Base-by-base conservation (phyloP, 2,329 filamentous ascomycete genomes). In the Chalaropsis ovoidea region DNA sequence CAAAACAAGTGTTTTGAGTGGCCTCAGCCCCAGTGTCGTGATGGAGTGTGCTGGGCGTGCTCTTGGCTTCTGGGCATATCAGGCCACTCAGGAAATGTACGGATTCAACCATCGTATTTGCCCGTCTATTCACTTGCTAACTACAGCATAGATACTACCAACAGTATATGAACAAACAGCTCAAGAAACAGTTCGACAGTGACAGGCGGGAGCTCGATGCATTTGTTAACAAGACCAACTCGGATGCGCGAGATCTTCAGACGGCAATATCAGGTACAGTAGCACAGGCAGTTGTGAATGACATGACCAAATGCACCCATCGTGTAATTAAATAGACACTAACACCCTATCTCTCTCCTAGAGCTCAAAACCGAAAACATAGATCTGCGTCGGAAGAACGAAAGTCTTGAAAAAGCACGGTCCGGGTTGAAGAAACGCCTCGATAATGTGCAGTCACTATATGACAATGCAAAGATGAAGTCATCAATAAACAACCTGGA, bases 1-100 rank as follows among this genome's bases (percentile, higher is more conserved):
- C 78, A 95, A 95, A 75, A 90, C 89, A 0, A 92, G 86, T 68
- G 83, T 95, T 0, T 78, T 96, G 11, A 90, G 89, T 71, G 93
- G 93, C 0, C 77, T 96, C 0, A 89, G 85, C 68, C 93, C 93
- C 0, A 86, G 81, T 42, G 80, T 86, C 39, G 88, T 96, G 69
- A 90, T 95, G 81, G 92, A 96, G 70, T 95, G 90, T 74, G 88
- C 90, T 24, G 85, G 87, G 4, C 82, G 89, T 69, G 90, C 87
- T 0, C 75, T 96, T 69, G 84, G 82, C 41, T 96, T 96, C 72
- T 95, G 90, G 87, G 86, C 84, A 39, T 96, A 95, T 71, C 91
- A 96, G 73, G 85, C 86, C 22, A 86, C 85, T 2, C 89, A 94
- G 71, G 89, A 96, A 75, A 88, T 95, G 88, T 90, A 71, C n/a